Base-by-base conservation (phyloP, 2,329 filamentous ascomycete species). In the Stagonosporopsis cucurbitacearum region DNA sequence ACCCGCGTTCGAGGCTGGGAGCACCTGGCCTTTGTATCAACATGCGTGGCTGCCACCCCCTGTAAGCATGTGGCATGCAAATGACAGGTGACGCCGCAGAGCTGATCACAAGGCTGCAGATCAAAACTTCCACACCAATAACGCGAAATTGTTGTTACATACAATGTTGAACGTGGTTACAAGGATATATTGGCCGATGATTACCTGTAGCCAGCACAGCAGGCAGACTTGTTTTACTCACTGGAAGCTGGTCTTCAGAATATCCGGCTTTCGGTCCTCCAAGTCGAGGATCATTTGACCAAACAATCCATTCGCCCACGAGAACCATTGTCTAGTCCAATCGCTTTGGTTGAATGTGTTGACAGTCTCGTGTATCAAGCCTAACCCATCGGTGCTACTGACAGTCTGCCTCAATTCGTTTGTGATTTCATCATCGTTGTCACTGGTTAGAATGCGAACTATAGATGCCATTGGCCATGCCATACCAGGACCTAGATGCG, bases 391-490 rank as follows among this genome's bases (percentile, higher is more conserved):
- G 5, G 81, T 83, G 39, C 73, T 80, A 53, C 75, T 76, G 23
- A 83, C 66, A 51, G 83, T 75, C 66, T 78, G 71, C 57, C 67
- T 67, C 57, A 83, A 57, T 62, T 80, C 74, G 13, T 69, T 71
- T 6, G 67, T 71, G 52, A 82, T 81, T 67, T 83, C 81, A 0
- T 67, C 69, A 48, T 81, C 79, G 50, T 82, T 73, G 33, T 76
- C 71, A 41, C 68, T 80, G n/a, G 81, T 84, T 53, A 83, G 57
- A 20, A 82, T 80, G 13, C 80, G 75, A 15, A 82, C 76, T 58
- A 83, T 82, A 3, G 71, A 73, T 9, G 80, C 80, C 79, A 83
- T 81, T 0, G 81, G 81, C 81, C 81, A 83, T 23, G 79, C 81
- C 56, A 70, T 70, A 1, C 75, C 80, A 0, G 76, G 78, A 2